These are phyloP conservation scores for Fusarium penzigii DNA, from an alignment of 2,329 filamentous ascomycete genomes.

Conservation along the genomic window DNA sequence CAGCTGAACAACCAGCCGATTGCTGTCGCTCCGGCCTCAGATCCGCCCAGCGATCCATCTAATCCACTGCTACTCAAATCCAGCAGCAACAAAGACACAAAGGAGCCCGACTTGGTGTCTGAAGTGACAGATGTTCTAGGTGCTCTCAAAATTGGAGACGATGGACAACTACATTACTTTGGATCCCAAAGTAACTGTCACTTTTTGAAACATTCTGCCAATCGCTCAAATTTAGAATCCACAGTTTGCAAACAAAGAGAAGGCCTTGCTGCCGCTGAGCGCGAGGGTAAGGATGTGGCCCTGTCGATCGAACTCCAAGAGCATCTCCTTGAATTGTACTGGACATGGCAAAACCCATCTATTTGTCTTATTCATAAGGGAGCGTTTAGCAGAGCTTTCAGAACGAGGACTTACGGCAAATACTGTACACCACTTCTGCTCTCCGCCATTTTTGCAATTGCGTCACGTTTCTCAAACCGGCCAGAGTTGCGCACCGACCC, in stretches of 20 bases:
- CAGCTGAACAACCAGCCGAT: background rate
- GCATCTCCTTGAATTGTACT: slow-evolving; percentile 29
- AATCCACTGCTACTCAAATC: too few species aligned
- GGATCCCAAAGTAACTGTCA: slow-evolving; percentile 27
- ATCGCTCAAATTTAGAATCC: background rate
- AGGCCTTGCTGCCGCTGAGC: background rate
- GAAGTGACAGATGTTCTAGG: slow-evolving; percentile 15
- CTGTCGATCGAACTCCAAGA: slow-evolving; percentile 19
- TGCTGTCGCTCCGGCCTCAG: too few species aligned
- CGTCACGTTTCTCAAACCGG: slow-evolving; percentile 6
- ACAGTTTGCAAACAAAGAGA: background rate
- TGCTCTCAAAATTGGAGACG: slow-evolving; percentile 12
- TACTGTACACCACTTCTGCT: slow-evolving; percentile 25
- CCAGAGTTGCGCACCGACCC: slow-evolving; percentile 9
- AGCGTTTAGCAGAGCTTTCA: slow-evolving; percentile 17
- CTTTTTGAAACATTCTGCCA: slow-evolving; percentile 3
- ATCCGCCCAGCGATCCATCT: background rate
- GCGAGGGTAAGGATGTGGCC: slow-evolving; percentile 8
- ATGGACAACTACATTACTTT: slow-evolving; percentile 28
- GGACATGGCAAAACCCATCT: slow-evolving; percentile 31
- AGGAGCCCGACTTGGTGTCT: background rate
- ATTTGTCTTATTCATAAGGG: slow-evolving; percentile 27
- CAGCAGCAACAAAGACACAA: background rate
- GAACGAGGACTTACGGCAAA: slow-evolving; percentile 7
- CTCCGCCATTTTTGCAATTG: slow-evolving; percentile 8